A percentile compares a stretch with the other conserved stretches of the same genome.
Conservation (phyloP, 1,139 yeast species). For the Sugiyamaella novakii region DNA sequence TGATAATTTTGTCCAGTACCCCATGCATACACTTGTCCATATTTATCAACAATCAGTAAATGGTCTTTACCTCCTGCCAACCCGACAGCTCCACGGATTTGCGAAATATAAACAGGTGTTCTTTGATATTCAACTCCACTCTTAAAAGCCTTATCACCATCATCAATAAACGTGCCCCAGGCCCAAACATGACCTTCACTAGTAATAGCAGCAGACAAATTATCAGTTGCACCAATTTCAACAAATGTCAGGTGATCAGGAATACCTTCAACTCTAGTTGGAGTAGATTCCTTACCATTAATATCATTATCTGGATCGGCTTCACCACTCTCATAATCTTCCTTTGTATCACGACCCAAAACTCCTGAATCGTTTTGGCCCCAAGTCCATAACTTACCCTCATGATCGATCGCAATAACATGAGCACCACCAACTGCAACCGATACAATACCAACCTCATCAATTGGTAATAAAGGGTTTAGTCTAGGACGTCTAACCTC, state of each 20-base stretch:
- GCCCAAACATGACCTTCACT: constrained; percentile 89
- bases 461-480: constrained; percentile 69
- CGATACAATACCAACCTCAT: constrained; percentile 70
- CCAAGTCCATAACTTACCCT: constrained; percentile 91
- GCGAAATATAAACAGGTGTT: constrained; percentile 64
- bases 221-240: constrained; percentile 91
- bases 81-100: constrained; percentile 73
- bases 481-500: constrained; percentile 95
- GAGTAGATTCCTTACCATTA: constrained; percentile 87
- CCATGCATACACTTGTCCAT: constrained; percentile 93
- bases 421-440: constrained; percentile 97
- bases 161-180: constrained; percentile 96
- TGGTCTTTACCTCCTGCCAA: constrained; percentile 94
- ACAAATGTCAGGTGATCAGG: constrained; percentile 64
- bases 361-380: constrained; percentile 94
- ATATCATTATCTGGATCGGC: constrained; percentile 81
- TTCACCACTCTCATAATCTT: constrained; percentile 53
- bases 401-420: constrained; percentile 73
- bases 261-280: constrained; percentile 69
- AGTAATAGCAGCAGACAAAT: constrained; percentile 76
- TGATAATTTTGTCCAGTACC: constrained; percentile 95
- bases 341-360: constrained; percentile 82
- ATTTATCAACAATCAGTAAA: constrained; percentile 74
- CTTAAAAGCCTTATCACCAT: constrained; percentile 84
- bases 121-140: constrained; percentile 65